Evolutionary conservation across 2,329 filamentous ascomycete genomes (phyloP).

Genomic region (Pezicula rhizophila): DNA sequence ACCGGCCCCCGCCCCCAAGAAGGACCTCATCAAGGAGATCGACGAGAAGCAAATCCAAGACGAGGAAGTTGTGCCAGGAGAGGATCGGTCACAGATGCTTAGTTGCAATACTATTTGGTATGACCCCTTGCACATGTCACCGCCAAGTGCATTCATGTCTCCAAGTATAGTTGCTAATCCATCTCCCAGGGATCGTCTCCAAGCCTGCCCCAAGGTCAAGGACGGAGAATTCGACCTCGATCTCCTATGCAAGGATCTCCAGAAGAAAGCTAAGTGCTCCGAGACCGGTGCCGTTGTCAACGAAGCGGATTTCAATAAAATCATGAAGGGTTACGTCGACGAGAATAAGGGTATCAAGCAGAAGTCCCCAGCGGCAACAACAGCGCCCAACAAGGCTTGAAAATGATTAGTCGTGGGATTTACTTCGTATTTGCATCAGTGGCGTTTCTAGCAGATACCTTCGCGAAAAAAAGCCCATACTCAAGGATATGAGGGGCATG

Average conservation of each 20-base stretch:
- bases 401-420: too few relatives aligned
- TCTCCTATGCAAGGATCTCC: slow-evolving; percentile 82
- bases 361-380: neutral
- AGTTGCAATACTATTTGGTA: slow-evolving; percentile 94
- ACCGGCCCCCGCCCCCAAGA: slow-evolving; percentile 41
- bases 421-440: too few relatives aligned
- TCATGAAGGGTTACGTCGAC: slow-evolving; percentile 57
- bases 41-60: slow-evolving; percentile 69
- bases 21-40: slow-evolving; percentile 70
- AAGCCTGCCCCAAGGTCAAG: slow-evolving; percentile 80
- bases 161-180: slow-evolving; percentile 1
- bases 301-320: slow-evolving; percentile 79
- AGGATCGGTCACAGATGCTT: slow-evolving; percentile 58
- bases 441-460: too few relatives aligned
- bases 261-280: slow-evolving; percentile 93
- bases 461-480: too few relatives aligned
- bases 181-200: slow-evolving; percentile 72
- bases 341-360: slow-evolving; percentile 5
- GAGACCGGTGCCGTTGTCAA: slow-evolving; percentile 85
- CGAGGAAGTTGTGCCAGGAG: slow-evolving; percentile 59
- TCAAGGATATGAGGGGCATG: too few relatives aligned
- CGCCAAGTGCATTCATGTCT: neutral
- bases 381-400: neutral
- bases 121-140: slow-evolving; percentile 28
- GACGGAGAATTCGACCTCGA: slow-evolving; percentile 92